A percentile compares a stretch with the other conserved stretches of the same genome.
These are phyloP conservation scores for Boehmeria nivea DNA, from an alignment of 306 rosid genomes.

Conservation along the genomic window DNA sequence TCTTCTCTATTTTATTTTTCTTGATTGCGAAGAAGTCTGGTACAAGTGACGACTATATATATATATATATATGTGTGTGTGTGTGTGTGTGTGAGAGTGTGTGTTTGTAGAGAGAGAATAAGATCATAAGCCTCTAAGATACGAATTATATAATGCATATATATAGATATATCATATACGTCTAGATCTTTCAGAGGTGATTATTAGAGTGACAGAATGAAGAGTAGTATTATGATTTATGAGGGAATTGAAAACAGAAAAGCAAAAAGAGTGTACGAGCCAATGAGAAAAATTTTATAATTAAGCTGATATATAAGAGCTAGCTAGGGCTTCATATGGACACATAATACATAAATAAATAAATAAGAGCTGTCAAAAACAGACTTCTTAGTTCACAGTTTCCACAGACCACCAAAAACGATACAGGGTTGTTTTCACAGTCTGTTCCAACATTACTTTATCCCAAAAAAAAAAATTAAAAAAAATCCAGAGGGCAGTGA, in stretches of 20 bases:
- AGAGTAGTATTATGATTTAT: neutral
- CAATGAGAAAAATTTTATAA: constrained; percentile 24
- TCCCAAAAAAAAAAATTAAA: neutral
- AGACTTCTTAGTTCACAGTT: constrained; percentile 18
- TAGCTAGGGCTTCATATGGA: neutral
- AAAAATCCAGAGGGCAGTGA: too few relatives aligned
- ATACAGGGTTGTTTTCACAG: neutral
- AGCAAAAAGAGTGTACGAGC: constrained; percentile 25
- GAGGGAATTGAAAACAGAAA: neutral
- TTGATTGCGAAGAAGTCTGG: too few relatives aligned
- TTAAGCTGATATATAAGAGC: neutral
- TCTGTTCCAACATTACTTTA: neutral
- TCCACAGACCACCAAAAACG: neutral
- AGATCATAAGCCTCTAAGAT: too few relatives aligned
- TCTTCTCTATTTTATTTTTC: neutral
- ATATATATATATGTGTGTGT: too few relatives aligned
- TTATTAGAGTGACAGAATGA: constrained; percentile 2
- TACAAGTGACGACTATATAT: too few relatives aligned
- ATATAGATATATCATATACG: neutral
- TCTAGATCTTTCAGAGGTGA: neutral
- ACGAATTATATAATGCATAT: too few relatives aligned
- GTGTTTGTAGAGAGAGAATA: too few relatives aligned
- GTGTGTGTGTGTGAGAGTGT: too few relatives aligned
- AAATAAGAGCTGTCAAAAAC: neutral
- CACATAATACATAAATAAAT: too few relatives aligned